phyloP scores from a whole-genome alignment of 306 rosid species.

The Fragaria nilgerrensis region DNA sequence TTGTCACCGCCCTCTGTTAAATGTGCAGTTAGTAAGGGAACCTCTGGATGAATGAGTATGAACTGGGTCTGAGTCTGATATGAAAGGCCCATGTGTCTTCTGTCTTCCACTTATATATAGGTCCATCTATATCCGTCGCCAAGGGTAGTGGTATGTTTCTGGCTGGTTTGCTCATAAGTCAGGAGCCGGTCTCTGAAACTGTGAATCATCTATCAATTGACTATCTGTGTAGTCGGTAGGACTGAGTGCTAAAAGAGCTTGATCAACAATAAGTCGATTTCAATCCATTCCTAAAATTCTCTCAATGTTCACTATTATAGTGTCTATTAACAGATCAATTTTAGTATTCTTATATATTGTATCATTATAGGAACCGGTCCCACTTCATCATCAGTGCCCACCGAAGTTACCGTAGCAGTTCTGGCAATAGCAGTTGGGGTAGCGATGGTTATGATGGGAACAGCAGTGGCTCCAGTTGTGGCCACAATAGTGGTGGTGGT shows the following conservation, averaged over 20 bases:
- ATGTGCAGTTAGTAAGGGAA: not conserved
- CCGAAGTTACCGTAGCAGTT: slow-evolving; percentile 75
- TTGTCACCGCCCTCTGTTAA: not conserved
- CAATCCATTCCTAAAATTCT: slow-evolving; percentile 14
- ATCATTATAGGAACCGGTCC: slow-evolving; percentile 81
- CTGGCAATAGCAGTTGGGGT: slow-evolving; percentile 75
- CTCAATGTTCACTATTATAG: slow-evolving; percentile 30
- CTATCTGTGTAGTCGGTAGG: not conserved
- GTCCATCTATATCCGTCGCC: not conserved
- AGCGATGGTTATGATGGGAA: slow-evolving; percentile 64
- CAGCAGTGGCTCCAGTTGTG: slow-evolving; percentile 56
- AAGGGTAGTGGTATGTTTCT: not conserved
- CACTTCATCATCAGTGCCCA: slow-evolving; percentile 62
- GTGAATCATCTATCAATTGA: not conserved
- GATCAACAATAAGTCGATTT: slow-evolving; percentile 10
- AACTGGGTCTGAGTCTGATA: slow-evolving; percentile 2
- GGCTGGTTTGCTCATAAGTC: not conserved
- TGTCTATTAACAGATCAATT: slow-evolving; percentile 34
- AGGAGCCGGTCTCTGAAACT: not conserved
- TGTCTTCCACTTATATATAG: not conserved
- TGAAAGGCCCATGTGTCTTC: not conserved
- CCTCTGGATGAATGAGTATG: not conserved
- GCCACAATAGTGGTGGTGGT: slow-evolving; percentile 70
- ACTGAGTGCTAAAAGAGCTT: not conserved
- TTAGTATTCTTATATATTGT: slow-evolving; percentile 61